These are phyloP conservation scores for Lenzites betulinus DNA, from an alignment of 768 basidiomycete species.

Conservation along the genomic window DNA sequence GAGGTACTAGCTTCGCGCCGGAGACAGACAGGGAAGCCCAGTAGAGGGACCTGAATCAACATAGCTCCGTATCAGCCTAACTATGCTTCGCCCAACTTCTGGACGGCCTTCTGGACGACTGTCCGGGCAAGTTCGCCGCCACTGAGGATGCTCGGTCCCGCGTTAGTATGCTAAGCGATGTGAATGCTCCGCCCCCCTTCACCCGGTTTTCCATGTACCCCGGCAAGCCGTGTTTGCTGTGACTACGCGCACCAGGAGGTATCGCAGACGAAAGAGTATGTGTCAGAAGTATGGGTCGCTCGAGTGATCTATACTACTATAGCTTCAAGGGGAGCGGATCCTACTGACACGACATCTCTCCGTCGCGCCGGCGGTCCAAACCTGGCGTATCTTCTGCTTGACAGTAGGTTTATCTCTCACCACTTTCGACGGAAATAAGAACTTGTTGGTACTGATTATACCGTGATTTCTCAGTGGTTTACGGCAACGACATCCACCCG, in stretches of 20 bases:
- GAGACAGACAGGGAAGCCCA: not conserved
- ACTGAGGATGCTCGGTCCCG: not conserved
- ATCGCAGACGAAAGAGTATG: not conserved
- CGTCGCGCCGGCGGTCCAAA: not conserved
- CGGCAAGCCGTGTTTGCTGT: not conserved
- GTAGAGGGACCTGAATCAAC: not conserved
- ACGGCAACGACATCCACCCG: slow-evolving; percentile 1
- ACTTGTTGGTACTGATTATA: not conserved
- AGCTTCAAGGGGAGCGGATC: not conserved
- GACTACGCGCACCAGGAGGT: not conserved
- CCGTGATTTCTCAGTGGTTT: slow-evolving; percentile 5
- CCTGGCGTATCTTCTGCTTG: not conserved
- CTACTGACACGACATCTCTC: not conserved
- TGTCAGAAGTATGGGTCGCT: not conserved
- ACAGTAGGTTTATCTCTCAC: slow-evolving; percentile 9
- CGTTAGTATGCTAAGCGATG: not conserved
- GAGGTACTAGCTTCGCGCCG: too few species aligned
- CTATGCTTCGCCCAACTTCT: slow-evolving; percentile 1
- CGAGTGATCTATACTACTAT: not conserved
- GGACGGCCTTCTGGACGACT: not conserved
- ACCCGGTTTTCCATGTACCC: not conserved
- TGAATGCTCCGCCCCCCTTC: not conserved
- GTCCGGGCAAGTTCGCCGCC: not conserved
- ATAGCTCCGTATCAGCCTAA: slow-evolving; percentile 1
- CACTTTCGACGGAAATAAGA: not conserved